Base-by-base conservation (phyloP, 352 stramenopile genomes). In the Globisporangium paroecandrum region DNA sequence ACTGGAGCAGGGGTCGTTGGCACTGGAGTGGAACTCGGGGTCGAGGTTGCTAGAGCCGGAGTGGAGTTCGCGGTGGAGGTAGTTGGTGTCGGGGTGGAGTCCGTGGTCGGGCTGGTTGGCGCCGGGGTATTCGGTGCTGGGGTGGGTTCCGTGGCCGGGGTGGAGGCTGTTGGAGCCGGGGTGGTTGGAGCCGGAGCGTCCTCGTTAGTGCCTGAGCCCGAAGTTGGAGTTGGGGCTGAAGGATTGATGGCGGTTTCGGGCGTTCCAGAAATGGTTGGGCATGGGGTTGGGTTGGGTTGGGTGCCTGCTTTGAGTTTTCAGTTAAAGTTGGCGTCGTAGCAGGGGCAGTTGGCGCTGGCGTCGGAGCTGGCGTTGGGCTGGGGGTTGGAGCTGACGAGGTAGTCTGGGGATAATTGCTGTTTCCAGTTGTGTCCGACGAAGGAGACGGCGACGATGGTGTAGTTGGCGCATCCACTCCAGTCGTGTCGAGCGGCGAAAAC, bases 401-500 rank as follows among this genome's bases (percentile, higher is more conserved):
- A 38, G 32, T 38, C 32, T 38, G 25, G 7, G 55, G 55, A 4
- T 27, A 56, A 6, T 25, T 41, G 60, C 9, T 58, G 60, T 38
- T 57, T 38, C 32, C 32, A 10, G 34, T 41, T 13, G 34, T 0
- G 12, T 12, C 34, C 13, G 55, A 29, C 25, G 60, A 58, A 5
- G 60, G 27, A 13, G 43, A 0, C 32, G 46, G 61, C 25, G 61
- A 36, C 25, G 8, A 15, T 0, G 18, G 12, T 20, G 55, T 32
- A 22, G 49, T 29, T 56, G 49, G 22, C 9, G 55, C 18, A 20
- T 61, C 55, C 13, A 29, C 8, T 25, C 9, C 25, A 2, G 25
- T 47, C 55, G 55, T 61, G 55, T 61, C 55, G 55, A 41, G 29
- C 18, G 56, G 56, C 15, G 56, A 47, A n/a, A 24, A 15, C 7